Evolutionary conservation across 2,329 filamentous ascomycete species (phyloP).

Genomic region (Botrytis pseudocinerea): DNA sequence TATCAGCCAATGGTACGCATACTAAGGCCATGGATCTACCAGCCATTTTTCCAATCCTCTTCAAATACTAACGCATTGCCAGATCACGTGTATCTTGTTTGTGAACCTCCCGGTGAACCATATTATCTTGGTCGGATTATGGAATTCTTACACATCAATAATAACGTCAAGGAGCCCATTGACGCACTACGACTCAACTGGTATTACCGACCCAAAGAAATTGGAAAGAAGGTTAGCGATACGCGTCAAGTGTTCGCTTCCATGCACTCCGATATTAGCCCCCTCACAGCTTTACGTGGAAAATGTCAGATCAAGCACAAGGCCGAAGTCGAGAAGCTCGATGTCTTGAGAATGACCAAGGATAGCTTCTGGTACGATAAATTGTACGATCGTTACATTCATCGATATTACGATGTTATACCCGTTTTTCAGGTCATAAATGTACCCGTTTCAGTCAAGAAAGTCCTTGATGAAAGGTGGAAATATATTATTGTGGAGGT

Average conservation of each 20-base stretch:
- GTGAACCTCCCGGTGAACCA: slow-evolving; percentile 94
- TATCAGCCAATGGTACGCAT: slow-evolving; percentile 80
- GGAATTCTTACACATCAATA: slow-evolving; percentile 88
- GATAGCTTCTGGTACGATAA: slow-evolving; percentile 98
- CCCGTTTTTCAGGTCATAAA: slow-evolving; percentile 92
- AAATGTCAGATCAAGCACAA: slow-evolving; percentile 91
- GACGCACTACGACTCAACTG: slow-evolving; percentile 93
- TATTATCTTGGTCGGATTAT: slow-evolving; percentile 98
- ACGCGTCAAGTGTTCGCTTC: slow-evolving; percentile 90
- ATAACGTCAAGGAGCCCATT: slow-evolving; percentile 70
- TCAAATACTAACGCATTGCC: slow-evolving; percentile 31
- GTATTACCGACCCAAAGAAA: slow-evolving; percentile 97
- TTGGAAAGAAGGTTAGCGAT: slow-evolving; percentile 87
- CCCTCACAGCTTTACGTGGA: slow-evolving; percentile 86
- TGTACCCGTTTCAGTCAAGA: slow-evolving; percentile 92
- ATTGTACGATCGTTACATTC: slow-evolving; percentile 96
- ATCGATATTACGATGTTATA: slow-evolving; percentile 96
- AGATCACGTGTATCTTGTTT: slow-evolving; percentile 94
- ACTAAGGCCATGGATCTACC: slow-evolving; percentile 5
- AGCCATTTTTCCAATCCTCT: background rate
- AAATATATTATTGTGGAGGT: slow-evolving; percentile 94
- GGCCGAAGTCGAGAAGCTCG: slow-evolving; percentile 78
- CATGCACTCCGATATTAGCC: slow-evolving; percentile 97
- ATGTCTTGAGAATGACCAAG: slow-evolving; percentile 78
- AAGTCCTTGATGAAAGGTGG: slow-evolving; percentile 93